Conservation (phyloP, 1,139 yeast genomes). For the Debaryomycetaceae sp. region DNA sequence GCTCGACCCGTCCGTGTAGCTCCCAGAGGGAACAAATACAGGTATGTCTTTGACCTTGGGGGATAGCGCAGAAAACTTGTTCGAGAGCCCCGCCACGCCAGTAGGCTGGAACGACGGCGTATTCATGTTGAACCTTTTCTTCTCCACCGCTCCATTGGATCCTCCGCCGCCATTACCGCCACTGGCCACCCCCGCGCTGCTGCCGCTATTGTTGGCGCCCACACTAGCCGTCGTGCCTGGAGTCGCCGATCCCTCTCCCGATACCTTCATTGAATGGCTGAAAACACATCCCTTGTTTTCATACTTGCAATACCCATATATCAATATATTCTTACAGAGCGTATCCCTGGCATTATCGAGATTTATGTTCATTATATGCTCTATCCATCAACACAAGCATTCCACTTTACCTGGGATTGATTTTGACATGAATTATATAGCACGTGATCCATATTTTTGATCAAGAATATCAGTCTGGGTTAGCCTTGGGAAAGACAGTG, state of each 20-base stretch:
- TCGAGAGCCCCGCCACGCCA: constrained; percentile 22
- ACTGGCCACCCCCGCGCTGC: constrained; percentile 1
- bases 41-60: constrained; percentile 57
- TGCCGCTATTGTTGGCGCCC: constrained; percentile 1
- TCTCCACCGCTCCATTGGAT: constrained; percentile 9
- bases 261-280: constrained; percentile 46
- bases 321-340: constrained; percentile 79
- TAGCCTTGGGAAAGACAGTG: too few species aligned
- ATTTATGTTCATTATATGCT: constrained; percentile 36
- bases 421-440: too few species aligned
- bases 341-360: constrained; percentile 65
- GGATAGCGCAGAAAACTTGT: constrained; percentile 46
- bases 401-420: not conserved
- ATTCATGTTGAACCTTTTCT: constrained; percentile 54
- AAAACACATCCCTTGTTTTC: constrained; percentile 89
- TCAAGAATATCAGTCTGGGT: not conserved
- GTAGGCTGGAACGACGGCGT: constrained; percentile 67
- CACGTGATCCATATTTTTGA: not conserved
- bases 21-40: constrained; percentile 49
- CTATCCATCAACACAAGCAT: not conserved
- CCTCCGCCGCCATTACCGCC: not conserved
- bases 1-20: not conserved
- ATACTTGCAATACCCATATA: constrained; percentile 86
- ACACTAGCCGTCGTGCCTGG: not conserved
- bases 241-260: not conserved